Evolutionary conservation across 192 early-diverging fungal genomes (phyloP), one percentile per base, ranked within the genome.

Genomic region (Backusella westeae): DNA sequence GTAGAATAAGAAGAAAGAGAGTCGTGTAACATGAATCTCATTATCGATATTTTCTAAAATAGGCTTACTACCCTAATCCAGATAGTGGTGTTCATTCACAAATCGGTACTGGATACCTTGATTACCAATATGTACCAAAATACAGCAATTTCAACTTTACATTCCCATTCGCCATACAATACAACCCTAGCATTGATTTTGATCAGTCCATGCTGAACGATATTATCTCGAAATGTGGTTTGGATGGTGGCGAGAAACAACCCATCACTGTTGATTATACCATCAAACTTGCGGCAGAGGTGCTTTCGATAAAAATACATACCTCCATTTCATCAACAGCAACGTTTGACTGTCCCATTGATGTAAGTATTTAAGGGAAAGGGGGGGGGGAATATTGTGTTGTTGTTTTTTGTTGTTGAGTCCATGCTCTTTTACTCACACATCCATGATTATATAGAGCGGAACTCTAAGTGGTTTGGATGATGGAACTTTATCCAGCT

Each of bases 1-100:
- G 69, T 68, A 12, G 26, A 63, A 39, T 23, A 26, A 29, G 52
- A 26, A 65, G 14, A 56, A 74, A 59, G 29, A 10, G 14, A 49
- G 17, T 0, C 19, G 67, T 69, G 34, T 36, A 69, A 36, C 32
- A 69, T 36, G 32, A 2, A 32, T 3, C 53, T 59, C 53, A 59
- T 59, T 59, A 59, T 59, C 53, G 53, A 59, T 12, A 59, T 42
- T 75, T 75, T 46, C 65, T 23, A 14, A 67, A 42, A 19, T 82
- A 87, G 86, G 86, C 86, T 19, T 87, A 78, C 67, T 87, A 87
- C 68, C 84, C 86, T n/a, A 75, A 46, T 32, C 67, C 68, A 19
- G 79, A 78, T 42, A 63, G 65, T 7, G 73, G 72, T 3, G 56
- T 78, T 26, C 21, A 80, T 5, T 71, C 82, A 38, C 35, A 39